These are phyloP conservation scores for Schwanniomyces pseudopolymorphus DNA, from an alignment of 805 yeast species.

Conservation along the genomic window DNA sequence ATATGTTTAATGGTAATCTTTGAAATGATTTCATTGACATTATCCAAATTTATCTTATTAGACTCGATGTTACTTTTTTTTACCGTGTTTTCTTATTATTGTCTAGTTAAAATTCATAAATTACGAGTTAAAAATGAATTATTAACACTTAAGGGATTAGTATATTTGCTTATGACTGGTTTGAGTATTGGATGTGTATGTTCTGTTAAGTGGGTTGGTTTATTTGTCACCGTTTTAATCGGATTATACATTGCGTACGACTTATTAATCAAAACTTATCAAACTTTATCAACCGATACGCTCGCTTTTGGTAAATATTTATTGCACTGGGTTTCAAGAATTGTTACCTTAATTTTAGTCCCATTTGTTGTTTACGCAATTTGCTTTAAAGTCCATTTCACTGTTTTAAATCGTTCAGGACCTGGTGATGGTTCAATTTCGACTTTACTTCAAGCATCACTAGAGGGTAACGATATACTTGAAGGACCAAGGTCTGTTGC, in stretches of 20 bases:
- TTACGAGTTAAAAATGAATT: constrained; percentile 38
- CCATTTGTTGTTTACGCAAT: constrained; percentile 70
- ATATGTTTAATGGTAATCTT: constrained; percentile 76
- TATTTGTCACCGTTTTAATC: constrained; percentile 60
- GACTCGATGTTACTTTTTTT: constrained; percentile 91
- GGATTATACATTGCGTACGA: constrained; percentile 62
- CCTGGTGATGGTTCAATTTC: constrained; percentile 93
- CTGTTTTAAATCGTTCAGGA: constrained; percentile 74
- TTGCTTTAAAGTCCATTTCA: constrained; percentile 81
- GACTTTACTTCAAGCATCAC: constrained; percentile 84
- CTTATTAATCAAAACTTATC: constrained; percentile 45
- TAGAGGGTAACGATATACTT: constrained; percentile 63
- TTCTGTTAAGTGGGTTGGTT: constrained; percentile 84
- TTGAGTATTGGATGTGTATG: constrained; percentile 78
- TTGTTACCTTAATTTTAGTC: constrained; percentile 61
- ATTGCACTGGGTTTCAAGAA: constrained; percentile 72
- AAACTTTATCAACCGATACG: constrained; percentile 17
- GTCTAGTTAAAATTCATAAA: constrained; percentile 47
- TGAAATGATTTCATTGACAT: constrained; percentile 80
- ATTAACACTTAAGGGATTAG: constrained; percentile 41
- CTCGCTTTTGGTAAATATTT: constrained; percentile 29
- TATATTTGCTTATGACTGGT: constrained; percentile 64
- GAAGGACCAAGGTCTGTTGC: constrained; percentile 68
- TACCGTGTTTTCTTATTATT: constrained; percentile 53
- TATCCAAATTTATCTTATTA: constrained; percentile 84